Percentiles rank a stretch among this genome's conserved stretches.
Evolutionary conservation across 805 yeast species (phyloP).

Genomic region (Yamadazyma laniorum): DNA sequence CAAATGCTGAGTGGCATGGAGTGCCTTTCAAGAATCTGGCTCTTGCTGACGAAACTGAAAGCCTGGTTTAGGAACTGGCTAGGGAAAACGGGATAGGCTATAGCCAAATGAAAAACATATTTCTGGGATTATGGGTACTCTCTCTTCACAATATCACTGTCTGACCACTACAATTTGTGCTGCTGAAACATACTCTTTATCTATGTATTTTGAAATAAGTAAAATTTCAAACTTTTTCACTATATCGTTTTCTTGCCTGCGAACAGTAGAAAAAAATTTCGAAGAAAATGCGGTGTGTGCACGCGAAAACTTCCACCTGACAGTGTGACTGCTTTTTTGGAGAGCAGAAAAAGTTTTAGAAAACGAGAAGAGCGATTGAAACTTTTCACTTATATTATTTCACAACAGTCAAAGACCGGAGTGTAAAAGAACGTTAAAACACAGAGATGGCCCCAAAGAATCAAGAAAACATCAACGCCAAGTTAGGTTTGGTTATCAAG

Average conservation of each 20-base stretch:
- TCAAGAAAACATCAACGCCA: slow-evolving; percentile 95
- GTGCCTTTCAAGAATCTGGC: no score
- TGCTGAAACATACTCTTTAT: slow-evolving; percentile 9
- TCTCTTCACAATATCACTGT: no score
- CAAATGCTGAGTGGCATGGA: no score
- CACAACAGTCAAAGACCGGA: slow-evolving; percentile 70
- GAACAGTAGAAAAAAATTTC: slow-evolving; percentile 5
- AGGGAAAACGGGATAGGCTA: no score
- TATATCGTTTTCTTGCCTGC: slow-evolving; percentile 7
- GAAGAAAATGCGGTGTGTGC: neutral
- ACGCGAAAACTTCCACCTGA: slow-evolving; percentile 6
- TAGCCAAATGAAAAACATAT: no score
- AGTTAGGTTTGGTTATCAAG: slow-evolving; percentile 96
- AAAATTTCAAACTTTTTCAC: slow-evolving; percentile 12
- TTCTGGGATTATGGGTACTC: no score
- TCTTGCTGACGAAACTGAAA: no score
- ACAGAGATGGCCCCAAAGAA: slow-evolving; percentile 99
- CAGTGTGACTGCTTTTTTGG: slow-evolving; percentile 13
- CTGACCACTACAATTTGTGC: neutral
- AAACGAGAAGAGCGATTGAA: no score
- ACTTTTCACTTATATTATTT: slow-evolving; percentile 8
- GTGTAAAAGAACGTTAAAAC: slow-evolving; percentile 56
- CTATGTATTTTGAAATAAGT: slow-evolving; percentile 10
- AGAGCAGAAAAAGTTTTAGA: slow-evolving; percentile 4
- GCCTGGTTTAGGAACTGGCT: no score